Evolutionary conservation across 2,329 filamentous ascomycete species (phyloP).

Genomic region (Trichocomaceae sp.): DNA sequence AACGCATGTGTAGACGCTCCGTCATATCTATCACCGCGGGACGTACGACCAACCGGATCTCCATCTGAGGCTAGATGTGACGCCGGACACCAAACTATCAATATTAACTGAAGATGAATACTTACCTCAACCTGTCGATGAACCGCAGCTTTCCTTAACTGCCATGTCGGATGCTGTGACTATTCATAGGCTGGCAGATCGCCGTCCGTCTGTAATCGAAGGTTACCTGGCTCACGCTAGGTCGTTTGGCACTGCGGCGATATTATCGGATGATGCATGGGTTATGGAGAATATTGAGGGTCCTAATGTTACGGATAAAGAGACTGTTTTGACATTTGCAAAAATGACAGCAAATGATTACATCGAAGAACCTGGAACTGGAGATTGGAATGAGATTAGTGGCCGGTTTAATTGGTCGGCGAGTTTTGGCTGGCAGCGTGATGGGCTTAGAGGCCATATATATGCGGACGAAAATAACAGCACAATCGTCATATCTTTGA

Average conservation of each 20-base stretch:
- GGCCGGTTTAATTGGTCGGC: conserved; percentile 74
- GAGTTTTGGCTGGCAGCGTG: conserved; percentile 86
- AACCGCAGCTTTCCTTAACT: conserved; percentile 49
- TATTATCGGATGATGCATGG: conserved; percentile 71
- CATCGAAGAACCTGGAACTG: conserved; percentile 61
- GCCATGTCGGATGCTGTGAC: conserved; percentile 55
- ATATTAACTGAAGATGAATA: conserved; percentile 35
- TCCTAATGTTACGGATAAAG: conserved; percentile 78
- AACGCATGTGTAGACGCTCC: conserved; percentile 44
- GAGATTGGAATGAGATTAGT: conserved; percentile 78
- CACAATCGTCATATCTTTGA: conserved; percentile 85
- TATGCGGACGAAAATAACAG: conserved; percentile 80
- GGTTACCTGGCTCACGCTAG: conserved; percentile 68
- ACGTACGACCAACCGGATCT: conserved; percentile 70
- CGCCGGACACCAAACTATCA: conserved; percentile 51
- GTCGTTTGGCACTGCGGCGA: conserved; percentile 59
- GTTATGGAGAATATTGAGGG: conserved; percentile 68
- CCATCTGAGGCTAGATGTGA: conserved; percentile 69
- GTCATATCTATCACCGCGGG: conserved; percentile 90
- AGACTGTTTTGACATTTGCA: conserved; percentile 75
- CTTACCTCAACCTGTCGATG: conserved; percentile 36
- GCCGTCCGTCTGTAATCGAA: conserved; percentile 69
- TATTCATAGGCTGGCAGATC: conserved; percentile 76
- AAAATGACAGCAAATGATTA: conserved; percentile 89
- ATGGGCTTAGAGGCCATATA: conserved; percentile 86